Conservation (phyloP, 1,284 basidiomycete species). For the Kwoniella shivajii region DNA sequence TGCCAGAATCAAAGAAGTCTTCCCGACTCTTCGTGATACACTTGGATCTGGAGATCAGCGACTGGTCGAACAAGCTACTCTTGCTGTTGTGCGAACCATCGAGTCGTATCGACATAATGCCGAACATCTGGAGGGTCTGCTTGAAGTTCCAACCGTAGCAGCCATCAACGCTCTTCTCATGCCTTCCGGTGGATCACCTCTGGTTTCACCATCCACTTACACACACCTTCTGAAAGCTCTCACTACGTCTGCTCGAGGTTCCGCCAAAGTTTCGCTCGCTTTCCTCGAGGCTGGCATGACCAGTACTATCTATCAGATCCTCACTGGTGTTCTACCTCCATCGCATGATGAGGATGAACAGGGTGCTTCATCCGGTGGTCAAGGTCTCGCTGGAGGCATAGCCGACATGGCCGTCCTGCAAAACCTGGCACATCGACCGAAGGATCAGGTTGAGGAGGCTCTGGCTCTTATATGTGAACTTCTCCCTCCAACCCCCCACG, state of each 20-base stretch:
- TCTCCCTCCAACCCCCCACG: conserved; percentile 81
- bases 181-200: conserved; percentile 80
- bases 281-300: conserved; percentile 88
- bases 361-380: conserved; percentile 61
- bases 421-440: conserved; percentile 91
- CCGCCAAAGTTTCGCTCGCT: conserved; percentile 79
- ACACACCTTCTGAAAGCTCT: conserved; percentile 83
- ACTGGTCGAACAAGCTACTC: conserved; percentile 87
- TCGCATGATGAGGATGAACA: conserved; percentile 63
- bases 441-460: conserved; percentile 93
- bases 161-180: conserved; percentile 82
- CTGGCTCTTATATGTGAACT: conserved; percentile 83
- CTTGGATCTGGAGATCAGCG: conserved; percentile 88
- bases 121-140: conserved; percentile 79
- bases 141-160: conserved; percentile 77
- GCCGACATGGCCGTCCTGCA: conserved; percentile 98
- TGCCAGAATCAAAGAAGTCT: conserved; percentile 80
- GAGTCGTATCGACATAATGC: conserved; percentile 84
- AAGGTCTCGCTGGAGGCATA: conserved; percentile 77
- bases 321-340: conserved; percentile 85
- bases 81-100: conserved; percentile 87
- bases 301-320: conserved; percentile 85
- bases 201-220: conserved; percentile 81
- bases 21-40: conserved; percentile 89
- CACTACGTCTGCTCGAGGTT: conserved; percentile 79